phyloP scores from a whole-genome alignment of 352 stramenopile genomes.

The Hyaloperonospora arabidopsidis region DNA sequence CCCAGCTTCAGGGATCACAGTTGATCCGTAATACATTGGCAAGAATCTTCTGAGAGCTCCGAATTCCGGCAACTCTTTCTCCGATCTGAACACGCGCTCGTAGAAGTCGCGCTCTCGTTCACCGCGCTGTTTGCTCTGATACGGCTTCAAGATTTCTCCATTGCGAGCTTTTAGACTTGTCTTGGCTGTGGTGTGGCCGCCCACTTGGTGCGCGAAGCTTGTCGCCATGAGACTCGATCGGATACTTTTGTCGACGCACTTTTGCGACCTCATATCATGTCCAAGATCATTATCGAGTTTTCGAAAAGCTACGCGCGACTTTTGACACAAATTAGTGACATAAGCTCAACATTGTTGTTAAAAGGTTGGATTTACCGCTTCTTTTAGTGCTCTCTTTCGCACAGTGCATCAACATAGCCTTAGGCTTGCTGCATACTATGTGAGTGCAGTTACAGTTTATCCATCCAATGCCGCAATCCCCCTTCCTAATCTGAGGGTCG shows the following conservation, averaged over 20 bases:
- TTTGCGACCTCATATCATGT: no score
- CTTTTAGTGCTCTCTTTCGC: constrained; percentile 19
- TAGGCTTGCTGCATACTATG: constrained; percentile 11
- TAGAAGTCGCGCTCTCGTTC: constrained; percentile 78
- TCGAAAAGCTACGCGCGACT: no score
- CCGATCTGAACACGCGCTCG: constrained; percentile 38
- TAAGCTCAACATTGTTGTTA: no score
- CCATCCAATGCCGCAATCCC: constrained; percentile 8
- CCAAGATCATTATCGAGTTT: no score
- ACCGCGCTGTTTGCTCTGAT: constrained; percentile 72
- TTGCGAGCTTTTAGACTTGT: constrained; percentile 52
- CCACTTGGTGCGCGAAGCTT: constrained; percentile 62
- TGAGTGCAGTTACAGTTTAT: constrained; percentile 13
- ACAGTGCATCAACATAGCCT: constrained; percentile 6
- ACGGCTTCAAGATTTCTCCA: constrained; percentile 79
- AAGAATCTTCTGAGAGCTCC: constrained; percentile 38
- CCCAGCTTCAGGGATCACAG: constrained; percentile 25
- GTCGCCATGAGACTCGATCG: no score
- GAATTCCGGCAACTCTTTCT: constrained; percentile 20
- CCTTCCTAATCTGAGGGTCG: constrained; percentile 14
- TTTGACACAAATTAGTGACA: no score
- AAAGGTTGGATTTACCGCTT: no score
- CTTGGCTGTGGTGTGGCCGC: constrained; percentile 64
- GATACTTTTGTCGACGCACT: no score
- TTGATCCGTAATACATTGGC: constrained; percentile 54